Percentiles rank a stretch among this genome's conserved stretches.
Conservation (phyloP, 1,139 yeast genomes). For the Blastobotrys apis region DNA sequence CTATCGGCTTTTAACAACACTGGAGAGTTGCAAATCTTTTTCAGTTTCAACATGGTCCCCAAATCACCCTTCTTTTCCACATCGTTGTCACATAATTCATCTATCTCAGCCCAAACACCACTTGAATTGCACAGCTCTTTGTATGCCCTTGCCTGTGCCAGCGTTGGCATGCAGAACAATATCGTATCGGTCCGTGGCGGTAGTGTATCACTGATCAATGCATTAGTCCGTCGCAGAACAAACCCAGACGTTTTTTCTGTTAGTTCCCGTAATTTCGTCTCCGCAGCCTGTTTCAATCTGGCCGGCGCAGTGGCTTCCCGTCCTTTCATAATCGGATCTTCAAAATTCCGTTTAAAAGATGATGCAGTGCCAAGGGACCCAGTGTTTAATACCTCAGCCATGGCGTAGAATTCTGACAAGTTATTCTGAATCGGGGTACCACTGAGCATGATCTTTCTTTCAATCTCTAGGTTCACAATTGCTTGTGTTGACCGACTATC, state of each 20-base stretch:
- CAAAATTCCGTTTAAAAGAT: slow-evolving; percentile 60
- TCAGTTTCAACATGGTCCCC: slow-evolving; percentile 65
- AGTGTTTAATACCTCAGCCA: slow-evolving; percentile 81
- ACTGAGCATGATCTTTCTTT: slow-evolving; percentile 60
- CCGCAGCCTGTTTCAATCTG: slow-evolving; percentile 55
- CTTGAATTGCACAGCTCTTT: slow-evolving; percentile 44
- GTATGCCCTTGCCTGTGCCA: slow-evolving; percentile 55
- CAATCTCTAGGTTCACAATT: slow-evolving; percentile 52
- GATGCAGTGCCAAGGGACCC: slow-evolving; percentile 65
- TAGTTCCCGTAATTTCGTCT: slow-evolving; percentile 56
- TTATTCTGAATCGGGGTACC: slow-evolving; percentile 98
- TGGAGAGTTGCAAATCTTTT: slow-evolving; percentile 84
- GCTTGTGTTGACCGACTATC: slow-evolving; percentile 64
- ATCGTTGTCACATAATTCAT: slow-evolving; percentile 5
- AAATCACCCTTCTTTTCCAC: slow-evolving; percentile 40
- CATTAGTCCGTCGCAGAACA: slow-evolving; percentile 70
- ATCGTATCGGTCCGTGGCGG: slow-evolving; percentile 79
- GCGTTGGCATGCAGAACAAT: slow-evolving; percentile 72
- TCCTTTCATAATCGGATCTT: slow-evolving; percentile 67
- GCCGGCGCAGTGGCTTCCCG: slow-evolving; percentile 64
- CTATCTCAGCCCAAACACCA: slow-evolving; percentile 11
- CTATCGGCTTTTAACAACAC: slow-evolving; percentile 47
- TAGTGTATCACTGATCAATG: slow-evolving; percentile 58
- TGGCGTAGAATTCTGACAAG: slow-evolving; percentile 72
- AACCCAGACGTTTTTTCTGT: slow-evolving; percentile 60